Conservation (phyloP, 1,139 yeast genomes). For the Yamadazyma spencermartinsiae region DNA sequence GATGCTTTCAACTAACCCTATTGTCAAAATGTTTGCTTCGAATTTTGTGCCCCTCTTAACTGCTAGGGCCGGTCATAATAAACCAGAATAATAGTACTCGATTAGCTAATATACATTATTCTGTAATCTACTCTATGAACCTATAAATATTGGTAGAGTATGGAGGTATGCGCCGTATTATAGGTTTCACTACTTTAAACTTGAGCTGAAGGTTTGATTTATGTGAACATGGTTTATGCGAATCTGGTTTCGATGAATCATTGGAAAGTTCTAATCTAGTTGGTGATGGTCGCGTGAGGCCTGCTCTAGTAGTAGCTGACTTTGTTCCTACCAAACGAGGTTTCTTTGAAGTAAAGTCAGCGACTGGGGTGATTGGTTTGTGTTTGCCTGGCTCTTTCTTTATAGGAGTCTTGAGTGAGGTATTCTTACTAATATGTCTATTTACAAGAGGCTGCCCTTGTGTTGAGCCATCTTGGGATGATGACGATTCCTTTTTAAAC, state of each 20-base stretch:
- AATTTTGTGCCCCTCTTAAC: slow-evolving; percentile 58
- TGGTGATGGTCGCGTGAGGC: slow-evolving; percentile 2
- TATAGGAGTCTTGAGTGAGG: not conserved
- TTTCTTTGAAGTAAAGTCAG: not conserved
- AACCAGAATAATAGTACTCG: slow-evolving; percentile 4
- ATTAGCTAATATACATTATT: not conserved
- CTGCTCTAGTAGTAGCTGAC: not conserved
- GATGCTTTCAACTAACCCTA: slow-evolving; percentile 59
- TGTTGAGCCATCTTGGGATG: not conserved
- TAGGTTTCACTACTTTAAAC: slow-evolving; percentile 8
- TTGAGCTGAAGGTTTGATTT: slow-evolving; percentile 1
- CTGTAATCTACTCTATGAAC: not conserved
- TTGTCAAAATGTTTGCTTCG: slow-evolving; percentile 56
- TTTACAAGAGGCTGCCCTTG: not conserved
- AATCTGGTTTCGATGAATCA: too few relatives aligned
- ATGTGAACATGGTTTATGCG: not conserved
- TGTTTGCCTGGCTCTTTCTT: not conserved
- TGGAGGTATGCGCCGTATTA: slow-evolving; percentile 6
- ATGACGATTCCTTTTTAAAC: slow-evolving; percentile 7
- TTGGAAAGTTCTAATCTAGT: too few relatives aligned
- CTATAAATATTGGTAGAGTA: slow-evolving; percentile 5
- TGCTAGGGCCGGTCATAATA: slow-evolving; percentile 21
- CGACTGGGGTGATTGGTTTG: not conserved
- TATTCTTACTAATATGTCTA: not conserved
- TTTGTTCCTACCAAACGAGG: not conserved